These are phyloP conservation scores for Neurospora africana DNA, from an alignment of 495 filamentous ascomycete genomes.

Conservation along the genomic window DNA sequence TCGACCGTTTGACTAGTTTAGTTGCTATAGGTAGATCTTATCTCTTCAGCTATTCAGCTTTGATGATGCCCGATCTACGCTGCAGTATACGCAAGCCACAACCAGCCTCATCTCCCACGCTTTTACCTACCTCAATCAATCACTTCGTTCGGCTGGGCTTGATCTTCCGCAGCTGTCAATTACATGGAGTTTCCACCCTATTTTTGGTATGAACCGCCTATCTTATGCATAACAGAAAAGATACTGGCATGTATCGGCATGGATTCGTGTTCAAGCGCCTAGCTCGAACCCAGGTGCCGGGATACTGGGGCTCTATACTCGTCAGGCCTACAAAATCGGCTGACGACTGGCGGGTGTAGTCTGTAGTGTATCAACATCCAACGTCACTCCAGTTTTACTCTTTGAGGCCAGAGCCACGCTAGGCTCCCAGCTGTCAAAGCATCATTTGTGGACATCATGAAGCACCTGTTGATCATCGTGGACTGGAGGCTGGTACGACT, in stretches of 20 bases:
- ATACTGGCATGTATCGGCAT: background rate
- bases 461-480: background rate
- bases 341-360: too few species aligned
- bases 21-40: too few species aligned
- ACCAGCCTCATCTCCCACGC: background rate
- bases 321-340: too few species aligned
- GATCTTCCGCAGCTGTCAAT: background rate
- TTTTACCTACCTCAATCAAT: background rate
- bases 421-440: background rate
- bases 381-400: too few species aligned
- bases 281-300: too few species aligned
- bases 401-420: too few species aligned
- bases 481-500: background rate
- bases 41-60: background rate
- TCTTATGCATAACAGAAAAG: background rate
- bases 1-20: too few species aligned
- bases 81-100: background rate
- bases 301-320: too few species aligned
- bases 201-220: background rate
- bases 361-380: too few species aligned
- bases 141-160: background rate
- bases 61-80: background rate
- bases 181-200: background rate
- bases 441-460: background rate
- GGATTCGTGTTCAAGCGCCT: background rate